Evolutionary conservation across 106 monocot genomes (phyloP), one percentile per base, ranked within the genome.

Genomic region (Acorus gramineus): DNA sequence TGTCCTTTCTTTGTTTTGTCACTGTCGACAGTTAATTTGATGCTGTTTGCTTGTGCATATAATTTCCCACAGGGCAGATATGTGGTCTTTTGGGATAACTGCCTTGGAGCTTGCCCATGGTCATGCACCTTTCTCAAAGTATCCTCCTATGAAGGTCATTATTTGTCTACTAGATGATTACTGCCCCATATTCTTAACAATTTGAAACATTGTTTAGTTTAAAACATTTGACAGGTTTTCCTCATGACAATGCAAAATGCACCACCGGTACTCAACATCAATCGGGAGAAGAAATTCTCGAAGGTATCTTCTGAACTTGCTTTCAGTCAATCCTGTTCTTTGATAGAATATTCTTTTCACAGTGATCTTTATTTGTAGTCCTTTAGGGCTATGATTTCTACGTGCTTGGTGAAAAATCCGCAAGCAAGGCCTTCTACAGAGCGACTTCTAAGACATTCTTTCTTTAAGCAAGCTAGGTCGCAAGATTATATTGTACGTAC

Each of bases 51-150:
- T 44, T 10, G 4, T 13, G 1, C 53, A 11, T 67, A 48, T 50
- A 10, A 4, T 67, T 11, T 60, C 71, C 44, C 74, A 48, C 78
- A 93, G 93, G 76, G 93, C 89, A 10, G 93, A 93, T 65, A 89
- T 93, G 60, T 93, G 93, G 93, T 93, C 93, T 52, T 93, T 93
- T 76, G 93, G 93, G 59, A 93, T 93, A 76, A 93, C 93, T 61
- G 93, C 89, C 60, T 71, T 93, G 51, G 93, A 93, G 64, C 89
- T 93, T 68, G 93, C 93, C 62, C 93, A 93, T 79, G 93, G 93
- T 7, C 85, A 93, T 68, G 93, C 93, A 63, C 93, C 93, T 68
- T 93, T 93, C 50, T 85, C 83, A 7, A 84, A 86, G 68, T 86
- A 77, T 58, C 79, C 93, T 59, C 89, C 93, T n/a, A 79, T 89